Evolutionary conservation across 1,139 yeast species (phyloP), one percentile per base, ranked within the genome.

Genomic region (Suhomyces ambrosiae): DNA sequence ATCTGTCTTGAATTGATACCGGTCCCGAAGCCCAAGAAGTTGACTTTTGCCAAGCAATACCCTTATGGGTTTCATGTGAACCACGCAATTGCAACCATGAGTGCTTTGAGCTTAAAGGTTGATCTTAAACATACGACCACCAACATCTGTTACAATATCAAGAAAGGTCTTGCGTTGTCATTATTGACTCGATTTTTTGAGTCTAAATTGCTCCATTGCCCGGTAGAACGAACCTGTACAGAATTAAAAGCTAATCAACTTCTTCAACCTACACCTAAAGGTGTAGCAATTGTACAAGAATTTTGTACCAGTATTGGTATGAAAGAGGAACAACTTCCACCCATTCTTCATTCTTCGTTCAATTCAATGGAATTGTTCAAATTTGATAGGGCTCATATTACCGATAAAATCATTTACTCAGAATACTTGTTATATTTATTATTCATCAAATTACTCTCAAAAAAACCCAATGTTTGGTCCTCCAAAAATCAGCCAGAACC

Each of bases 261-360:
- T 3, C 55, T 89, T 23, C 97, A 90, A 52, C 95, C 96, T 4
- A 88, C 97, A 0, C 92, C 97, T 0, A 92, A 92, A 54, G 98
- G 97, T 1, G 78, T 88, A 4, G 81, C 89, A 0, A 56, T 88
- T 0, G 60, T 90, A 2, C 78, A 76, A 34, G 66, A 72, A 9
- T 88, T 82, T 54, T 80, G 84, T 45, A 65, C 66, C 35, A 72
- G 67, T 29, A 63, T 75, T 36, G 95, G 92, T 0, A 59, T 83
- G 40, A 66, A 63, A 30, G 56, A 59, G 10, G 46, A 57, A 0
- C 40, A 46, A 0, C 42, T 60, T 27, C 83, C 83, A 0, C 50
- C 58, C 1, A 71, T 87, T 9, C 52, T 88, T 7, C 50, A 60
- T 3, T 74, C 87, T 0, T 56, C 57, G 16, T 74, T 80, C 51